Percentiles rank a stretch among this genome's conserved stretches.
These are phyloP conservation scores for Citrus trifoliata DNA, from an alignment of 345 rosid genomes.

Conservation along the genomic window DNA sequence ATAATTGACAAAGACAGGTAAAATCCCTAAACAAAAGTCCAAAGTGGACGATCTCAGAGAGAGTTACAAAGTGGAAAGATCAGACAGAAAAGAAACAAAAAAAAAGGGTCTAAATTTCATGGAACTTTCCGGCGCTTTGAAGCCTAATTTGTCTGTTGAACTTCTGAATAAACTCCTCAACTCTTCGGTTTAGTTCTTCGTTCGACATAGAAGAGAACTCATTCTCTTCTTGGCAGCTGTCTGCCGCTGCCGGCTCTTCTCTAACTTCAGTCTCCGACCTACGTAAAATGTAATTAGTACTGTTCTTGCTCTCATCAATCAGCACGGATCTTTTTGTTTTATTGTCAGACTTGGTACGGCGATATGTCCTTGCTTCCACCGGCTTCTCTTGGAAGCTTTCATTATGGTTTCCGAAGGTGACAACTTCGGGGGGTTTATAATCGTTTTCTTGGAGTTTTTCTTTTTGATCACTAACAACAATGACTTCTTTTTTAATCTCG, in stretches of 20 bases:
- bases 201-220: conserved; percentile 65
- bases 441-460: conserved; percentile 17
- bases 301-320: conserved; percentile 30
- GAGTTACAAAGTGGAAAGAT: background rate
- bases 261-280: conserved; percentile 1
- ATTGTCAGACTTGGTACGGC: conserved; percentile 40
- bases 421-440: background rate
- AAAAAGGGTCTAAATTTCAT: conserved; percentile 11
- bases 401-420: conserved; percentile 15
- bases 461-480: background rate
- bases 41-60: background rate
- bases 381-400: background rate
- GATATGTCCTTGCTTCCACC: conserved; percentile 12
- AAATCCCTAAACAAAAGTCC: background rate
- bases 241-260: background rate
- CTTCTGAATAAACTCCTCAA: conserved; percentile 68
- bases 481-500: background rate
- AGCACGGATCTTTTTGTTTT: conserved; percentile 16
- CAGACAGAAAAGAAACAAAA: background rate
- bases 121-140: conserved; percentile 27
- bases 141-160: conserved; percentile 58
- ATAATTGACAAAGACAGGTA: background rate
- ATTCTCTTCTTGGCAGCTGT: conserved; percentile 27
- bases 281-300: background rate
- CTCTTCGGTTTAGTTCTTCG: conserved; percentile 67